Percentiles rank a stretch among this genome's conserved stretches.
These are phyloP conservation scores for Podila minutissima DNA, from an alignment of 192 early-diverging fungal species.

Conservation along the genomic window DNA sequence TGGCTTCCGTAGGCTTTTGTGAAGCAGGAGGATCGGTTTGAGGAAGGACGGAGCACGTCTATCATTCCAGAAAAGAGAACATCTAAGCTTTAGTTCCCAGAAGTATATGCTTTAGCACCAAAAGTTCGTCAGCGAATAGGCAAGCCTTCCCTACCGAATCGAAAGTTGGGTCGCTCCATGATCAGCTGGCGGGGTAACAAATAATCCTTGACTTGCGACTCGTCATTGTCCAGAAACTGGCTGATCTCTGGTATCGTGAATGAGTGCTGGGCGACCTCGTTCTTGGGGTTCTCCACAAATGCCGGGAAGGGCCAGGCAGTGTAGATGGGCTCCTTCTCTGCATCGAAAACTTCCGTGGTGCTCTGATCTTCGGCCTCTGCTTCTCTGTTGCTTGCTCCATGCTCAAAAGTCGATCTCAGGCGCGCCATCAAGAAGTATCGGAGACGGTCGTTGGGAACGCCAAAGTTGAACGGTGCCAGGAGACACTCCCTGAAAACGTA, in stretches of 20 bases:
- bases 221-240: conserved; percentile 37
- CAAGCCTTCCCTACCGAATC: conserved; percentile 53
- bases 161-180: conserved; percentile 57
- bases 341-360: conserved; percentile 5
- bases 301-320: conserved; percentile 59
- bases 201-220: conserved; percentile 32
- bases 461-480: conserved; percentile 75
- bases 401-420: conserved; percentile 19
- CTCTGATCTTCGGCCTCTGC: background rate
- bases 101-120: background rate
- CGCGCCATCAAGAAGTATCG: conserved; percentile 78
- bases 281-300: conserved; percentile 34
- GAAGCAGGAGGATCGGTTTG: conserved; percentile 71
- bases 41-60: conserved; percentile 71
- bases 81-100: conserved; percentile 9
- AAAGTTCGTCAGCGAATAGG: background rate
- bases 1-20: conserved; percentile 89
- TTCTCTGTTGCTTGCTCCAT: background rate
- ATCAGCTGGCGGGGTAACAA: conserved; percentile 54
- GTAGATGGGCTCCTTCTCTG: conserved; percentile 44
- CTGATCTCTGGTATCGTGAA: conserved; percentile 26
- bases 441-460: conserved; percentile 81
- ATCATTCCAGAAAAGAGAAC: conserved; percentile 5
- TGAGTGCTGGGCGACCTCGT: conserved; percentile 1
- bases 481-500: conserved; percentile 78